These are phyloP conservation scores for Sclerospora graminicola DNA, from an alignment of 352 stramenopile species.

Conservation along the genomic window DNA sequence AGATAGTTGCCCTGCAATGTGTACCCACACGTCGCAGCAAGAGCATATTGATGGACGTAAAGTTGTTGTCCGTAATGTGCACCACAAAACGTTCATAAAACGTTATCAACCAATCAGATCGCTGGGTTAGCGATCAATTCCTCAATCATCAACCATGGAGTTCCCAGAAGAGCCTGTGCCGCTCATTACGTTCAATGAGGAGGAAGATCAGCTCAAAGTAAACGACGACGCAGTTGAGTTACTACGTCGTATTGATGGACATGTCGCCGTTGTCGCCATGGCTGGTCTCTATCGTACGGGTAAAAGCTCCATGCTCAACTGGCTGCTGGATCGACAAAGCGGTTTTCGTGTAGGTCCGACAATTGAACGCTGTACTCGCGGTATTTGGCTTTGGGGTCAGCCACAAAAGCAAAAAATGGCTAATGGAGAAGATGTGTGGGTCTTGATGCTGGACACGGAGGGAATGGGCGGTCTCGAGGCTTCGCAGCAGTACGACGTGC, in stretches of 20 bases:
- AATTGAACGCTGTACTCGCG: slow-evolving; percentile 75
- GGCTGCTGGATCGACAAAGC: slow-evolving; percentile 54
- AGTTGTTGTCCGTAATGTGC: slow-evolving; percentile 5
- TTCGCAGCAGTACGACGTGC: slow-evolving; percentile 78
- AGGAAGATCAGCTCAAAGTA: slow-evolving; percentile 68
- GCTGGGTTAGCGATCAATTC: background rate
- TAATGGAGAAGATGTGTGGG: slow-evolving; percentile 58
- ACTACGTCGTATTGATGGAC: slow-evolving; percentile 58
- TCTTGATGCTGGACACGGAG: slow-evolving; percentile 84
- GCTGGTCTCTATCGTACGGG: slow-evolving; percentile 81
- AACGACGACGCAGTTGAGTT: slow-evolving; percentile 67
- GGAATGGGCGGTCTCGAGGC: slow-evolving; percentile 78
- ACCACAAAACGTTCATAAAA: background rate
- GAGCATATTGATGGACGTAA: slow-evolving; percentile 19
- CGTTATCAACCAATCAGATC: slow-evolving; percentile 5
- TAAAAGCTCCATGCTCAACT: slow-evolving; percentile 86
- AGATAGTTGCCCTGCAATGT: slow-evolving; percentile 7
- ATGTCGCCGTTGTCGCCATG: slow-evolving; percentile 74
- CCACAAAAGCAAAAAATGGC: slow-evolving; percentile 48
- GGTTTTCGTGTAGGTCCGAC: slow-evolving; percentile 76
- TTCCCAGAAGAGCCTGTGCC: slow-evolving; percentile 74
- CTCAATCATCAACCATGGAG: slow-evolving; percentile 9
- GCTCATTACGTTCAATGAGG: slow-evolving; percentile 80
- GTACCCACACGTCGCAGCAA: slow-evolving; percentile 31
- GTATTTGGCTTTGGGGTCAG: slow-evolving; percentile 81